Base-by-base conservation (phyloP, 495 filamentous ascomycete genomes). In the Podospora pseudopauciseta region DNA sequence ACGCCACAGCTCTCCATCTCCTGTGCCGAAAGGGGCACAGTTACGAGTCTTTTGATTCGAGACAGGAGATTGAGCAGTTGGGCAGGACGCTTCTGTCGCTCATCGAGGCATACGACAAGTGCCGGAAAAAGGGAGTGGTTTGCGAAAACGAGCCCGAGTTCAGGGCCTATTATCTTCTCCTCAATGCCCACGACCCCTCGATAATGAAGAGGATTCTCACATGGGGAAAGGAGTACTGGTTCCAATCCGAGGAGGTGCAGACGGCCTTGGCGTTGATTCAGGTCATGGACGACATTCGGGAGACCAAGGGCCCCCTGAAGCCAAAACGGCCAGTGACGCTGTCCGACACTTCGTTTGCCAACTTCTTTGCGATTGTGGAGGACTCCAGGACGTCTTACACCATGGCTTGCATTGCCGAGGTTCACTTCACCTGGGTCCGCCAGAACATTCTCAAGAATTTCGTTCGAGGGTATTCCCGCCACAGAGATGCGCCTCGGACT, bases 51-150 rank as follows among this genome's bases (percentile, higher is more conserved):
- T 98, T 97, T 74, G 89, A 90, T 55, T 87, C 87, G 62, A 91
- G 93, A 65, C 94, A 97, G 76, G 96, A 99, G 75, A 86, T 92
- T 23, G 94, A 99, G 77, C 96, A 98, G 73, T 85, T 99, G 16
- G 90, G 91, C 71, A 91, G 93, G 71, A 91, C 94, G 0, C 84
- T 97, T 63, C 83, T 95, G 5, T 96, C 94, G 0, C 81, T 99
- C 3, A 91, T 92, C 75, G 91, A 96, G 68, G 90, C 93, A 67
- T 97, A 96, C 74, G 92, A 96, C 64, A 89, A 92, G 67, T 90
- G 89, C 74, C 79, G 77, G 23, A 76, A 79, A 19, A 81, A 82
- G 62, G 73, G 73, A 1, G 80, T 86, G 26, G 57, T 66, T 16
- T 86, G 83, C 63, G 75, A 80, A 63, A 96, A 97, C 70, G 95